Evolutionary conservation across 1,284 basidiomycete species (phyloP).

Genomic region (Malassezia obtusa): DNA sequence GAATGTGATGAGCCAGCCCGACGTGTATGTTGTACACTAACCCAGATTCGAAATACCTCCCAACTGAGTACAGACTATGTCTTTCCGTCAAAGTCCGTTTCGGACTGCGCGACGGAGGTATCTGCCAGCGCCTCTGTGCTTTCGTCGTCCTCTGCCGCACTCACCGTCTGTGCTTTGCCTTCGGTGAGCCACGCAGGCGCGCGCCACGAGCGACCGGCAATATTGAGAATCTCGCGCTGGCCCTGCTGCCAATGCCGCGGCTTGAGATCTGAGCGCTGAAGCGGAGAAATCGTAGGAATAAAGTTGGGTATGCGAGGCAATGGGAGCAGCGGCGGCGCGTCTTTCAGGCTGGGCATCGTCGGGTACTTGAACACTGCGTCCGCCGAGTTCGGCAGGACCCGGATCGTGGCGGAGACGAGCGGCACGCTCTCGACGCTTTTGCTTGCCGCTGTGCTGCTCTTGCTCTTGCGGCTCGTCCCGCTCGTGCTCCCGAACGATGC

Average conservation of each 20-base stretch:
- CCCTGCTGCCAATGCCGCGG: conserved; percentile 26
- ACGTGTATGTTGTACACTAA: not conserved
- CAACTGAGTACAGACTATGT: not conserved
- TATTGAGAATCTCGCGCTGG: conserved; percentile 30
- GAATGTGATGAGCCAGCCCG: conserved; percentile 14
- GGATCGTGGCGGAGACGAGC: not conserved
- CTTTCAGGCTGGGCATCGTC: conserved; percentile 20
- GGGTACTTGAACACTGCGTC: conserved; percentile 31
- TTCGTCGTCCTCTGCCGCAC: not conserved
- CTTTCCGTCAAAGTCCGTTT: not conserved
- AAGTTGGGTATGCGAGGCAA: conserved; percentile 26
- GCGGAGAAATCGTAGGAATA: conserved; percentile 17
- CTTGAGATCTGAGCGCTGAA: conserved; percentile 18
- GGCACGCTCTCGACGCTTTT: conserved; percentile 12
- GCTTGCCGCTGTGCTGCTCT: conserved; percentile 19
- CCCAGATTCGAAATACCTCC: not conserved
- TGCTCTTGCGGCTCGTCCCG: conserved; percentile 9
- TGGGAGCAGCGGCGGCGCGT: conserved; percentile 27
- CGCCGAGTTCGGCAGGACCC: conserved; percentile 6
- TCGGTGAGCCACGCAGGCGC: conserved; percentile 30
- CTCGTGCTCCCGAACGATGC: conserved; percentile 2
- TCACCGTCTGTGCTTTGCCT: not conserved
- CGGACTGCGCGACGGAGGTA: not conserved
- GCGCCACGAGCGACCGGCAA: conserved; percentile 35
- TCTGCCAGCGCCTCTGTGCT: not conserved